Base-by-base conservation (phyloP, 805 yeast genomes). In the Ogataea thermomethanolica region DNA sequence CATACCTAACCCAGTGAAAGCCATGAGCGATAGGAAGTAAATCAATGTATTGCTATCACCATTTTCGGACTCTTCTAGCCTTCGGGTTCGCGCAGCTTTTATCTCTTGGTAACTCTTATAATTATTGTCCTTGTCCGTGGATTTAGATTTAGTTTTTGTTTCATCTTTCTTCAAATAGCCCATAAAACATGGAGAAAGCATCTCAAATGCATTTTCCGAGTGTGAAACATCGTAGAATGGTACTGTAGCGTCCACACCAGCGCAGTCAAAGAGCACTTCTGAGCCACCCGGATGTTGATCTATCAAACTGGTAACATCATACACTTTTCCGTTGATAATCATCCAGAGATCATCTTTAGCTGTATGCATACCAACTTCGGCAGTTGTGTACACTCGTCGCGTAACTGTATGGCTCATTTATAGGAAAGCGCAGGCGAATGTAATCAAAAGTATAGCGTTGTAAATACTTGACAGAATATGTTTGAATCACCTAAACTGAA, bases 221-320 rank as follows among this genome's bases (percentile, higher is more conserved):
- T 91, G 96, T 3, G 67, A 66, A 14, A 68, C 69, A 55, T 91
- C 97, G 27, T 77, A 80, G 50, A 79, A 80, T 17, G 80, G 76
- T 35, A 60, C 66, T 10, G 86, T 79, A 39, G 89, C 90, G 60
- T 88, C 95, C 44, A 74, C 73, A 31, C 95, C 96, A 24, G 84
- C 95, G 57, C 79, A 74, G 52, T 86, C 95, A 36, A 77, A 64
- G 42, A 87, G 69, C 24, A 86, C 84, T 58, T 86, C 95, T 41
- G 81, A 83, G 42, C 95, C 95, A 58, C 95, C 95, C 20, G 93
- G 91, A 62, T 84, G 93, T 39, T 70, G 71, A 33, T 66, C 73
- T 11, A 78, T 58, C 45, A 84, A 71, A 29, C 57, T 48, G 13
- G 86, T 73, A 26, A 78, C 70, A 56, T 84, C 73, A 61, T 82